Conservation (phyloP, 768 basidiomycete species). For the Antrodiella citrinella region DNA sequence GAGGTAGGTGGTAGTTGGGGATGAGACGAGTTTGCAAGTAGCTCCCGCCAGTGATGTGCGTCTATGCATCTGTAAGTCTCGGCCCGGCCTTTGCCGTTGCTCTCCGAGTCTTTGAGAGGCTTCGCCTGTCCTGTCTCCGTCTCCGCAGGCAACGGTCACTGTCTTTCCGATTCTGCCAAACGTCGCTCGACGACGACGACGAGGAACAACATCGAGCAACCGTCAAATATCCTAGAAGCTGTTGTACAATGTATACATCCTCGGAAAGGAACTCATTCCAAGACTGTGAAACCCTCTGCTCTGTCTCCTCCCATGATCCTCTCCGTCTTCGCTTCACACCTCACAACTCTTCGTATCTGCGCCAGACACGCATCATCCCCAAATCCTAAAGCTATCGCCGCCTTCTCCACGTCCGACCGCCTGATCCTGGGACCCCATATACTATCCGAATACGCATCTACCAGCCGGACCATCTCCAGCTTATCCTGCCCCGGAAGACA, state of each 20-base stretch:
- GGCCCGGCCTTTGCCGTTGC: too few species aligned
- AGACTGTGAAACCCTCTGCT: slow-evolving; percentile 20
- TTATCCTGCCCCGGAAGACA: slow-evolving; percentile 18
- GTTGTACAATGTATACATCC: too few species aligned
- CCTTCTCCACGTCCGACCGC: slow-evolving; percentile 38
- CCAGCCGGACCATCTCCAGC: slow-evolving; percentile 32
- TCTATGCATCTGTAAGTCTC: too few species aligned
- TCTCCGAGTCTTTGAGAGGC: too few species aligned
- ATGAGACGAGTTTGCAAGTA: neutral
- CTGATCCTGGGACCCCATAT: slow-evolving; percentile 53
- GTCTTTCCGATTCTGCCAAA: too few species aligned
- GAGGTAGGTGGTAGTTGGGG: neutral
- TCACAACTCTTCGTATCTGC: slow-evolving; percentile 31
- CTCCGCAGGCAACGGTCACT: too few species aligned
- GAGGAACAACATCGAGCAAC: too few species aligned
- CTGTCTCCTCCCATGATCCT: slow-evolving; percentile 47
- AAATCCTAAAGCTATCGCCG: slow-evolving; percentile 16
- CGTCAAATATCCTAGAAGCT: too few species aligned
- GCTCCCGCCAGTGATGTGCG: too few species aligned
- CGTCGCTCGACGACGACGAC: too few species aligned
- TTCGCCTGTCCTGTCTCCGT: too few species aligned
- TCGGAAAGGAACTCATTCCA: too few species aligned
- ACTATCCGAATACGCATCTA: slow-evolving; percentile 47
- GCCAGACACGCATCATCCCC: slow-evolving; percentile 11
- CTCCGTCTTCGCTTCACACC: slow-evolving; percentile 45